Percentiles rank a stretch among this genome's conserved stretches.
Evolutionary conservation across 139 green algal genomes (phyloP).

Genomic region (Volvox africanus): DNA sequence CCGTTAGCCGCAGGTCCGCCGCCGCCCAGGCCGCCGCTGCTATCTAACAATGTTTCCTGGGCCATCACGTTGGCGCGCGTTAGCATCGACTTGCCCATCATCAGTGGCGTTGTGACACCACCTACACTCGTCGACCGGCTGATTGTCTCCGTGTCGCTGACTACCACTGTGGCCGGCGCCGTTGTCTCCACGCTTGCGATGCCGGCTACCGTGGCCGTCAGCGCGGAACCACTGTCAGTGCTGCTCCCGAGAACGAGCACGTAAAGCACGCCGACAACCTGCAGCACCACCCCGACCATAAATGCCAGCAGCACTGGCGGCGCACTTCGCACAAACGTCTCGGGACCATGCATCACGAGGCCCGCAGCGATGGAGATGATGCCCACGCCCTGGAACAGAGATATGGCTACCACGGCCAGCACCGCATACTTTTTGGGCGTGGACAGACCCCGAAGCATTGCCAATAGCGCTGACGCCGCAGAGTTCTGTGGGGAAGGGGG

Average conservation of each 20-base stretch:
- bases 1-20: not conserved
- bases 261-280: constrained; percentile 47
- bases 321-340: constrained; percentile 10
- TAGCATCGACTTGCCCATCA: not conserved
- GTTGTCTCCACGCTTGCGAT: not conserved
- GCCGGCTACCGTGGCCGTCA: not conserved
- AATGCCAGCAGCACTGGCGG: constrained; percentile 41
- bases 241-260: not conserved
- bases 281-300: constrained; percentile 44
- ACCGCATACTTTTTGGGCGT: constrained; percentile 34
- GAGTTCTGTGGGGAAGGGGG: constrained; percentile 17
- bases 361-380: constrained; percentile 19
- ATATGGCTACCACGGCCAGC: constrained; percentile 26
- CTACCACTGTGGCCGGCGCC: not conserved
- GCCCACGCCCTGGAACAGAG: constrained; percentile 17
- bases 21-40: not conserved
- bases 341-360: constrained; percentile 33
- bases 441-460: constrained; percentile 43
- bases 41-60: not conserved
- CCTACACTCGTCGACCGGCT: constrained; percentile 20
- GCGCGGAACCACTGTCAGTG: not conserved
- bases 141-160: constrained; percentile 16
- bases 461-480: constrained; percentile 8
- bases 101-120: not conserved
- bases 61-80: constrained; percentile 40